phyloP scores from a whole-genome alignment of 805 yeast genomes.

The Kazachstania martiniae region DNA sequence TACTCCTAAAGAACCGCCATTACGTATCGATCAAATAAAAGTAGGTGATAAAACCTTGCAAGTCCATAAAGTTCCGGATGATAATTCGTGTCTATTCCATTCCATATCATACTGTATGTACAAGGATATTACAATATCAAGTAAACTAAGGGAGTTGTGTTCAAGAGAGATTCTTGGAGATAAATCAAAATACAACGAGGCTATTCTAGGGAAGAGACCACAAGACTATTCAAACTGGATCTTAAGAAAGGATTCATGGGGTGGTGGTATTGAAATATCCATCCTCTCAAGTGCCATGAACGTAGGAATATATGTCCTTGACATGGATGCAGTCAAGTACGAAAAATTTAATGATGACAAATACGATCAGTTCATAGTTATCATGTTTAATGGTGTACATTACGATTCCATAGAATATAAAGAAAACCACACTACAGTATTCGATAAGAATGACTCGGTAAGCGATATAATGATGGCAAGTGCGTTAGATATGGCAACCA shows the following conservation, averaged over 20 bases:
- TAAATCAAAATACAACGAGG: slow-evolving; percentile 40
- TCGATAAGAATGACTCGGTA: slow-evolving; percentile 27
- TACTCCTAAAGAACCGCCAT: neutral
- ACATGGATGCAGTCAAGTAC: slow-evolving; percentile 48
- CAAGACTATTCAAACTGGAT: slow-evolving; percentile 54
- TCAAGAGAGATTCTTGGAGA: slow-evolving; percentile 34
- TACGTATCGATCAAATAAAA: slow-evolving; percentile 5
- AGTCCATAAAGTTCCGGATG: slow-evolving; percentile 57
- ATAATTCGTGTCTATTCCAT: slow-evolving; percentile 68
- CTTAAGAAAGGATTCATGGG: slow-evolving; percentile 52
- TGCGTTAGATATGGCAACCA: slow-evolving; percentile 31
- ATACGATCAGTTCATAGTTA: slow-evolving; percentile 34
- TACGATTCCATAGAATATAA: slow-evolving; percentile 51
- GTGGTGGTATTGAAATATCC: slow-evolving; percentile 71
- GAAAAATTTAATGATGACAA: slow-evolving; percentile 43
- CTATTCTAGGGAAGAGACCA: slow-evolving; percentile 42
- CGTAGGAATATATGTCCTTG: slow-evolving; percentile 48
- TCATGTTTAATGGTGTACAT: slow-evolving; percentile 63
- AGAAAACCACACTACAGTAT: slow-evolving; percentile 29
- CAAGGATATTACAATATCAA: slow-evolving; percentile 34
- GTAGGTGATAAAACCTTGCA: slow-evolving; percentile 29
- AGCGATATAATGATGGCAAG: slow-evolving; percentile 28
- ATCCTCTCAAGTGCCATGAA: slow-evolving; percentile 44
- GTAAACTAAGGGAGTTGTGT: slow-evolving; percentile 42
- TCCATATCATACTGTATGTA: slow-evolving; percentile 45